Base-by-base conservation (phyloP, 345 rosid species). In the Citrus cavaleriei region DNA sequence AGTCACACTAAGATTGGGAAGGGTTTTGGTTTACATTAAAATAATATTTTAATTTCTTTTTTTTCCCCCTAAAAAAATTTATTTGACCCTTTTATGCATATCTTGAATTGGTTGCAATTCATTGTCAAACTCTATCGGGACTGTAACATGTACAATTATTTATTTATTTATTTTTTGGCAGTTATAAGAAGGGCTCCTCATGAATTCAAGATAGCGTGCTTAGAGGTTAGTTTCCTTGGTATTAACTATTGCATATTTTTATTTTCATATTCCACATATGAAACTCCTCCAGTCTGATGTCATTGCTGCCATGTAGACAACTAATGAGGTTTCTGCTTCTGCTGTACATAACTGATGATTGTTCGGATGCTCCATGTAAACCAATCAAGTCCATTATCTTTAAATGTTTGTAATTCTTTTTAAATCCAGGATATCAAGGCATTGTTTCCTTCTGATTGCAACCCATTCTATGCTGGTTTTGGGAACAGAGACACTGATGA, bases 391-490 rank as follows among this genome's bases (percentile, higher is more conserved):
- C 69, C n/a, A 30, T 22, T 6, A 22, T 9, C 10, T 77, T 68
- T 32, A 24, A 38, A 28, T 70, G 40, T 25, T 73, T 61, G 65
- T 40, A 5, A 5, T 60, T 82, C 68, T 77, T 54, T 46, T 77
- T 10, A 38, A 49, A 67, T 67, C 19, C 94, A 96, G 99, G 97
- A 89, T 55, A 96, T 96, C 85, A 90, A 81, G 74, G 94, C 88
- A 1, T 86, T 96, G 87, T 96, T 94, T 86, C 99, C 99, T 82
- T 69, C 89, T 0, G 98, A 96, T 68, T 84, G 84, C 93, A 93
- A 90, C 77, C 99, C 99, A 3, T 96, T 96, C 88, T 96, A 96
- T 81, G 99, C 99, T 82, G 99, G 99, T 74, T 96, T 96, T 83
- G 99, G 99, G 75, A 96, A 96, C 79, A 88, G 99, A 88, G 87